Conservation (phyloP, 2,329 filamentous ascomycete species). For the Talaromyces marneffei region DNA sequence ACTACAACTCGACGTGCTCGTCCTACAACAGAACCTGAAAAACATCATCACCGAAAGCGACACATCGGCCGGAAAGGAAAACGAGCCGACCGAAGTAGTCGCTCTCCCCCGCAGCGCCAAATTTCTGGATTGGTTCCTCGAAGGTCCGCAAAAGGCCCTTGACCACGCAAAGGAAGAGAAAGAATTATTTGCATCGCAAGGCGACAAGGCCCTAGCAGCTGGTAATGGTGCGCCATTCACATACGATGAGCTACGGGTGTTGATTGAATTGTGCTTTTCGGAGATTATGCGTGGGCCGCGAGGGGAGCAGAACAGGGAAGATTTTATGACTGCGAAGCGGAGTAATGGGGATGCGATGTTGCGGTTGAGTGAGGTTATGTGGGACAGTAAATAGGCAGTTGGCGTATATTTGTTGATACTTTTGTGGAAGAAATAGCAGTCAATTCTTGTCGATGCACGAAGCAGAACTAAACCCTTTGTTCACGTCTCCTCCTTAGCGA, state of each 20-base stretch:
- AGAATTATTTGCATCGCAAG: conserved; percentile 33
- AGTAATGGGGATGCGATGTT: conserved; percentile 41
- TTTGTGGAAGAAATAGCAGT: background rate
- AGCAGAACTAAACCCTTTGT: background rate
- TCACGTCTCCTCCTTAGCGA: background rate
- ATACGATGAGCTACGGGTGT: conserved; percentile 42
- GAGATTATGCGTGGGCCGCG: conserved; percentile 38
- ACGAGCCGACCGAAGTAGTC: conserved; percentile 29
- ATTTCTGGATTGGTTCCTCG: conserved; percentile 45
- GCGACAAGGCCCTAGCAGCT: conserved; percentile 28
- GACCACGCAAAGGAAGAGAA: conserved; percentile 43
- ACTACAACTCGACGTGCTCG: conserved; percentile 89
- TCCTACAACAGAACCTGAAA: conserved; percentile 93
- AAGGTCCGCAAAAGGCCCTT: conserved; percentile 41
- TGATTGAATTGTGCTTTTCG: conserved; percentile 44
- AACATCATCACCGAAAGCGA: conserved; percentile 59
- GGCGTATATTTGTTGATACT: background rate
- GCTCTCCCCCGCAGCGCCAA: conserved; percentile 41
- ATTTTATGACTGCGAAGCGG: conserved; percentile 43
- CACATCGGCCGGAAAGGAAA: conserved; percentile 10
- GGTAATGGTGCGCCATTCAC: conserved; percentile 40
- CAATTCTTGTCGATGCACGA: background rate
- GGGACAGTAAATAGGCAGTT: conserved; percentile 36
- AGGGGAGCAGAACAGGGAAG: conserved; percentile 39
- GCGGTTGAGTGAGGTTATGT: conserved; percentile 44